A percentile compares a stretch with the other conserved stretches of the same genome.
These are phyloP conservation scores for Rhododendron molle DNA, from an alignment of 148 eudicot species.

Conservation along the genomic window DNA sequence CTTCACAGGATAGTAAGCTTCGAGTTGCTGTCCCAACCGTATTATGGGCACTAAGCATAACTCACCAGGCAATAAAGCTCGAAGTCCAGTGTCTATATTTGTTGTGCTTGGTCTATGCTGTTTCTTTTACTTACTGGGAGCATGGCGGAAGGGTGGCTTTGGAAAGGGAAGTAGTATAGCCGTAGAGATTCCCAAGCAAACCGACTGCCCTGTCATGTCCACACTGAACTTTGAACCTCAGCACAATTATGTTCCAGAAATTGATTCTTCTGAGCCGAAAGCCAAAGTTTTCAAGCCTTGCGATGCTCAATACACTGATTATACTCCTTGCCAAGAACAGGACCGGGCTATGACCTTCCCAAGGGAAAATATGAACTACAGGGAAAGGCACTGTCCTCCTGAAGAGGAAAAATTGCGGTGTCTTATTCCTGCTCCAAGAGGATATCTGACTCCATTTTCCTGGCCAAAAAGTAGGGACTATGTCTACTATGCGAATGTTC, in stretches of 20 bases:
- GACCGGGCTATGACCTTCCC: slow-evolving; percentile 35
- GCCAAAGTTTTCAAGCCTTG: slow-evolving; percentile 24
- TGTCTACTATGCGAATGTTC: slow-evolving; percentile 36
- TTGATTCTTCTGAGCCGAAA: background rate
- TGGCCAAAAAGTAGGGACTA: slow-evolving; percentile 39
- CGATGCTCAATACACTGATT: slow-evolving; percentile 24
- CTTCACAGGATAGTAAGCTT: background rate
- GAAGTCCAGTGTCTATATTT: slow-evolving; percentile 41
- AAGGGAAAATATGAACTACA: slow-evolving; percentile 31
- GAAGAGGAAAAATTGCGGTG: slow-evolving; percentile 32
- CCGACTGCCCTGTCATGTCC: slow-evolving; percentile 43
- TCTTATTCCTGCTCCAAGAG: slow-evolving; percentile 38
- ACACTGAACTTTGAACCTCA: slow-evolving; percentile 50
- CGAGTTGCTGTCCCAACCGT: background rate
- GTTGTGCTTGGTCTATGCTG: slow-evolving; percentile 51
- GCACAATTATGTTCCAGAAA: slow-evolving; percentile 26
- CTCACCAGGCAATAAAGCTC: slow-evolving; percentile 35
- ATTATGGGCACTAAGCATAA: slow-evolving; percentile 28
- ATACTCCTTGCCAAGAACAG: slow-evolving; percentile 47
- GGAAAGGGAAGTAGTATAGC: slow-evolving; percentile 70
- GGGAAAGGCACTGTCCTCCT: slow-evolving; percentile 41
- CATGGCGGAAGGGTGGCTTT: slow-evolving; percentile 64
- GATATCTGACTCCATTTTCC: slow-evolving; percentile 30
- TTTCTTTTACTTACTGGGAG: slow-evolving; percentile 54
- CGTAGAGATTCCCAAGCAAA: slow-evolving; percentile 38